Percentiles rank a stretch among this genome's conserved stretches.
phyloP scores from a whole-genome alignment of 116 monocot species.

The Iris pallida region DNA sequence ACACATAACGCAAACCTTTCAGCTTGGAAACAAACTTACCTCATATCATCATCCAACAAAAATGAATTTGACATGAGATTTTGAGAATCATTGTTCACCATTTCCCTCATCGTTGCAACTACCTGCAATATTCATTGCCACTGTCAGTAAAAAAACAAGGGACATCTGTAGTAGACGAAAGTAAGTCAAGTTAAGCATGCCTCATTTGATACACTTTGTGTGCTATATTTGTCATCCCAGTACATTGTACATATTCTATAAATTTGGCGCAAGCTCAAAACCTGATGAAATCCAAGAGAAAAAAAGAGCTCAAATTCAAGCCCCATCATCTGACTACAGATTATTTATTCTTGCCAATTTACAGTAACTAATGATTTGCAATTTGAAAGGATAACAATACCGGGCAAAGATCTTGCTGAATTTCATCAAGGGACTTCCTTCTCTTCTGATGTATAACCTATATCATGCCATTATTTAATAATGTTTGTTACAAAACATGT shows the following conservation, averaged over 20 bases:
- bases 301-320: not conserved
- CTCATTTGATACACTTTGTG: conserved; percentile 95
- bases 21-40: conserved; percentile 30
- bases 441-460: conserved; percentile 95
- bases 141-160: not conserved
- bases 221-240: conserved; percentile 97
- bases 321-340: not conserved
- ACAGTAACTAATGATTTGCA: not conserved
- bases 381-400: conserved; percentile 22
- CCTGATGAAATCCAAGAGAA: conserved; percentile 33
- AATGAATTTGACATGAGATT: conserved; percentile 88
- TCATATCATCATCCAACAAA: conserved; percentile 95
- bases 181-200: conserved; percentile 25
- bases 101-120: conserved; percentile 88
- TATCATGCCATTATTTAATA: conserved; percentile 11
- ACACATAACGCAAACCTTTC: not conserved
- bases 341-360: not conserved
- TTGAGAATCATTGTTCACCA: conserved; percentile 70
- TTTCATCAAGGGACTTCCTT: conserved; percentile 84
- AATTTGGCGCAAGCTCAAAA: conserved; percentile 84
- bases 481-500: not conserved
- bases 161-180: not conserved
- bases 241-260: conserved; percentile 99
- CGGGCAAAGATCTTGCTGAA: conserved; percentile 88
- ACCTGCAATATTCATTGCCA: conserved; percentile 38